Conservation (phyloP, 1,284 basidiomycete species). For the Spongiforma sp. region DNA sequence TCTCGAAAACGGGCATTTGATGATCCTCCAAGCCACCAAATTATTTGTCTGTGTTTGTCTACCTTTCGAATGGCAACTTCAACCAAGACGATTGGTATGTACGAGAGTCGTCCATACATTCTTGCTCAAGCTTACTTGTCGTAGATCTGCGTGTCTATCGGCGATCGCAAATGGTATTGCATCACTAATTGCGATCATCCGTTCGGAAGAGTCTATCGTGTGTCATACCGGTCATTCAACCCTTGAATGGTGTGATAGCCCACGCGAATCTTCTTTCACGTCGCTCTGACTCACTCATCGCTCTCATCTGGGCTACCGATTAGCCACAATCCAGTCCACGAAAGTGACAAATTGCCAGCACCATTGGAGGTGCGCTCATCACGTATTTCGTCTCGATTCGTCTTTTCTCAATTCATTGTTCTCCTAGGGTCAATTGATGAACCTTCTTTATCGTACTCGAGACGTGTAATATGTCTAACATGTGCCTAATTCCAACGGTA, state of each 20-base stretch:
- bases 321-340: slow-evolving; percentile 87
- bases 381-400: no score
- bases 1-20: no score
- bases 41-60: no score
- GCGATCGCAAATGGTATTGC: slow-evolving; percentile 94
- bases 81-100: slow-evolving; percentile 84
- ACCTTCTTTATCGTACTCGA: no score
- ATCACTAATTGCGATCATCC: slow-evolving; percentile 99
- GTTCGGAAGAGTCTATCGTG: slow-evolving; percentile 93
- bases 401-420: no score
- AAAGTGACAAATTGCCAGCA: slow-evolving; percentile 97
- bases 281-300: slow-evolving; percentile 97
- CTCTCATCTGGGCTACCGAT: slow-evolving; percentile 94
- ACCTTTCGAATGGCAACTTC: slow-evolving; percentile 88
- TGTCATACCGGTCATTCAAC: slow-evolving; percentile 58
- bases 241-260: slow-evolving; percentile 75
- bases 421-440: no score
- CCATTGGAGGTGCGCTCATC: slow-evolving; percentile 85
- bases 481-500: no score
- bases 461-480: no score
- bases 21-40: no score
- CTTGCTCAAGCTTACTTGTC: no score
- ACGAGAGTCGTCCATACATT: not conserved
- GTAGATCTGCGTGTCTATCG: slow-evolving; percentile 93
- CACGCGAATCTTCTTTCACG: slow-evolving; percentile 98